Evolutionary conservation across 202 grass and related monocot species (phyloP).

Genomic region (Setaria italica): DNA sequence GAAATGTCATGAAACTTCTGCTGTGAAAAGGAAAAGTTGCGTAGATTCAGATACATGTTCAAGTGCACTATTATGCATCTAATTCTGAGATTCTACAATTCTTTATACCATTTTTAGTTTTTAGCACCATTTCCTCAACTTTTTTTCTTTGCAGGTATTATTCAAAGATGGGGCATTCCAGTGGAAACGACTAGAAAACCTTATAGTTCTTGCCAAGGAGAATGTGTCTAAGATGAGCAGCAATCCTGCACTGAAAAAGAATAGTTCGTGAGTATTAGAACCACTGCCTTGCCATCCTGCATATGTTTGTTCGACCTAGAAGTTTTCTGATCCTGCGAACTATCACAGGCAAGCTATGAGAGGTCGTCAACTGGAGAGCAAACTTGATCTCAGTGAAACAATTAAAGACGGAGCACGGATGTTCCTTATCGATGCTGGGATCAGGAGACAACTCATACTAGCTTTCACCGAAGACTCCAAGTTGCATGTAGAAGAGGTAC

Average conservation of each 20-base stretch:
- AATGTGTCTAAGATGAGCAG: constrained; percentile 91
- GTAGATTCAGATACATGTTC: neutral
- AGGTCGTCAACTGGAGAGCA: constrained; percentile 59
- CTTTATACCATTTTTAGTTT: constrained; percentile 16
- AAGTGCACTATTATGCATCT: neutral
- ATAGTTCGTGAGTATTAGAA: constrained; percentile 59
- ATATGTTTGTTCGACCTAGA: constrained; percentile 9
- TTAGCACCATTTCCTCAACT: neutral
- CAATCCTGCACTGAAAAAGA: constrained; percentile 85
- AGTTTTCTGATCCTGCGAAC: constrained; percentile 14
- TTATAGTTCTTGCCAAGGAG: constrained; percentile 98
- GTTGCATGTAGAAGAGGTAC: constrained; percentile 96
- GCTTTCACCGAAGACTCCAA: constrained; percentile 96
- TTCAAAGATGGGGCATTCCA: constrained; percentile 98
- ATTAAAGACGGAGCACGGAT: constrained; percentile 95
- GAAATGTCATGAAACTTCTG: neutral
- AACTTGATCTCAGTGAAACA: constrained; percentile 92
- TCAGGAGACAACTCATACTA: constrained; percentile 89
- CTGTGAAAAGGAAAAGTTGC: constrained; percentile 8
- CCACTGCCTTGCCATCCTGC: neutral
- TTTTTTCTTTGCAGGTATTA: constrained; percentile 64
- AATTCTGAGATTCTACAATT: neutral
- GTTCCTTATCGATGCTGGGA: constrained; percentile 91
- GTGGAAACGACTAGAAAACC: constrained; percentile 98
- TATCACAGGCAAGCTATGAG: constrained; percentile 65